Base-by-base conservation (phyloP, 75 land plant species). In the Pinus albicaulis region DNA sequence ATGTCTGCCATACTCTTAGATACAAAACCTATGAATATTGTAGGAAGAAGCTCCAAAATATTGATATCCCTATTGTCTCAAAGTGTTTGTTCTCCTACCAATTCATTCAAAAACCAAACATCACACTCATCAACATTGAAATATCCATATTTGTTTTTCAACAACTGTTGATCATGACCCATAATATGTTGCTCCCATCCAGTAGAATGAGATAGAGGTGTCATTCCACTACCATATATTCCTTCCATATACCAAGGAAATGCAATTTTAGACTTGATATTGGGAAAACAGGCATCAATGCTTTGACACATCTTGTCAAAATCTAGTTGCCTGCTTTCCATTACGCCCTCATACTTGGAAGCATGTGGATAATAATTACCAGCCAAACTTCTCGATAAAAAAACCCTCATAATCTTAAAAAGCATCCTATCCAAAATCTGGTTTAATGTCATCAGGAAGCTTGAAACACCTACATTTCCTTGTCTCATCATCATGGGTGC, bases 401-500 rank as follows among this genome's bases (percentile, higher is more conserved):
- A 85, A 75, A 34, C 64, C 44, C 48, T 76, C 81, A 48, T 78
- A 52, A 15, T 77, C 79, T 59, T 69, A 76, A 57, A 77, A 64
- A 22, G 84, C 79, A 76, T 87, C 91, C 15, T 61, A 82, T 38
- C 81, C 86, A 55, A 90, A 94, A 65, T 93, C 97, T 5, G 98
- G 92, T 52, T 91, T 96, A 44, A 96, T 89, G 70, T 96, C 99
- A 80, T 96, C 99, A 63, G 95, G 99, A 59, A 96, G 95, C 80
- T 91, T 93, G 38, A 72, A 75, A 6, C 86, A 84, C 93, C 98
- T 94, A 70, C 78, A 94, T 22, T 89, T 90, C 24, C 83, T 90
- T 14, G 78, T 88, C 78, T 96, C 99, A 75, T 94, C 98, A 80
- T 96, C 98, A 34, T 95, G 94, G 56, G 79, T 83, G 58, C 83